Evolutionary conservation across 176 grass and related monocot genomes (phyloP).

Genomic region (Alloteropsis semialata): DNA sequence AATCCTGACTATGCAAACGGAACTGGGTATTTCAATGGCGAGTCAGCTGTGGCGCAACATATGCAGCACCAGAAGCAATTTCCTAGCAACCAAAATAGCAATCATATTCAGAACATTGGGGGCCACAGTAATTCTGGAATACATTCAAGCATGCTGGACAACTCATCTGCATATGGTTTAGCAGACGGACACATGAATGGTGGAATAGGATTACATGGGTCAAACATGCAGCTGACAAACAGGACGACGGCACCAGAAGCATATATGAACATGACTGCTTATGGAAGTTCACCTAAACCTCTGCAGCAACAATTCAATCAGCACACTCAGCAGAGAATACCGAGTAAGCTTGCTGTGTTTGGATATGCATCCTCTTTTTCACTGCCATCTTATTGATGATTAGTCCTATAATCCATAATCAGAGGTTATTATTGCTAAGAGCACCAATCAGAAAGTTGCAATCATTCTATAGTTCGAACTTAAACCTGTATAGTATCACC

Average conservation of each 20-base stretch:
- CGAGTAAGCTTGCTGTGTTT: constrained; percentile 60
- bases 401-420: neutral
- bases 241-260: constrained; percentile 57
- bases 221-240: constrained; percentile 65
- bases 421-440: constrained; percentile 26
- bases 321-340: constrained; percentile 69
- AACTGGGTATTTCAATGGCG: constrained; percentile 70
- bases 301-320: constrained; percentile 82
- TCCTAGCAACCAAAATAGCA: constrained; percentile 56
- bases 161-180: constrained; percentile 68
- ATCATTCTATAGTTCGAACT: constrained; percentile 7
- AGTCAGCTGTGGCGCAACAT: constrained; percentile 49
- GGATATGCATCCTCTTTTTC: constrained; percentile 13
- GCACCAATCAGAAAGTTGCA: constrained; percentile 7
- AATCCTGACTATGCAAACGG: constrained; percentile 86
- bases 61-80: constrained; percentile 84
- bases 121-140: constrained; percentile 59
- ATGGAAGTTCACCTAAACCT: constrained; percentile 72
- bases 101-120: constrained; percentile 58
- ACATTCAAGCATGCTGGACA: constrained; percentile 69
- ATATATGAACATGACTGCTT: constrained; percentile 61
- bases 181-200: constrained; percentile 74
- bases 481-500: constrained; percentile 1
- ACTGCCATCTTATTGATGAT: neutral
- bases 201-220: constrained; percentile 68